A percentile compares a stretch with the other conserved stretches of the same genome.
Conservation (phyloP, 2,329 filamentous ascomycete genomes). For the Cercospora zeae-maydis region DNA sequence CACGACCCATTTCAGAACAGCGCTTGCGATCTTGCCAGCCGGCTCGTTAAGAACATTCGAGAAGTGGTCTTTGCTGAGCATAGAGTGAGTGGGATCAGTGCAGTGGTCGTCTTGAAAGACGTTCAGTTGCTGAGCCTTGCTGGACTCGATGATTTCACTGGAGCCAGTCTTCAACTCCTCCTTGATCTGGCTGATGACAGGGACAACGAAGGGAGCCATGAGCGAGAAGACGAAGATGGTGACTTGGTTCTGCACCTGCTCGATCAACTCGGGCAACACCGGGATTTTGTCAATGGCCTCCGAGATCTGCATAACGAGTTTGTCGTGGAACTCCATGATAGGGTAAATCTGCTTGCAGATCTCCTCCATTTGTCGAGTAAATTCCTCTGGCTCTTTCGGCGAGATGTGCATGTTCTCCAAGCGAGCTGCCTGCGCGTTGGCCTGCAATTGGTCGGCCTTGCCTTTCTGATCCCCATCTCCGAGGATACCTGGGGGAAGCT, state of each 20-base stretch:
- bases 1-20: constrained; percentile 75
- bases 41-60: constrained; percentile 84
- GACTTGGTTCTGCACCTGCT: constrained; percentile 82
- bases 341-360: constrained; percentile 80
- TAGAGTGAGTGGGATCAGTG: constrained; percentile 85
- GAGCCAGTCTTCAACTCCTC: constrained; percentile 81
- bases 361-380: constrained; percentile 70
- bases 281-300: constrained; percentile 81
- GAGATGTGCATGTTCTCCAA: constrained; percentile 71
- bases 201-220: constrained; percentile 81
- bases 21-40: constrained; percentile 75
- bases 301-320: constrained; percentile 74
- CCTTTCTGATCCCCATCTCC: constrained; percentile 69
- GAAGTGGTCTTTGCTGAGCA: constrained; percentile 95
- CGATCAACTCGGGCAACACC: constrained; percentile 76
- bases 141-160: constrained; percentile 80
- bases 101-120: constrained; percentile 77
- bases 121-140: constrained; percentile 75
- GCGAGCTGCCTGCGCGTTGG: constrained; percentile 69
- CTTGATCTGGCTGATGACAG: constrained; percentile 83
- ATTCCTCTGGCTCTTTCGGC: constrained; percentile 78
- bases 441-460: constrained; percentile 75
- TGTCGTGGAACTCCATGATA: constrained; percentile 85
- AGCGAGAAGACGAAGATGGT: constrained; percentile 89
- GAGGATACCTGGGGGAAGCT: constrained; percentile 77